Base-by-base conservation (phyloP, 2,329 filamentous ascomycete genomes). In the Fusarium illudens region DNA sequence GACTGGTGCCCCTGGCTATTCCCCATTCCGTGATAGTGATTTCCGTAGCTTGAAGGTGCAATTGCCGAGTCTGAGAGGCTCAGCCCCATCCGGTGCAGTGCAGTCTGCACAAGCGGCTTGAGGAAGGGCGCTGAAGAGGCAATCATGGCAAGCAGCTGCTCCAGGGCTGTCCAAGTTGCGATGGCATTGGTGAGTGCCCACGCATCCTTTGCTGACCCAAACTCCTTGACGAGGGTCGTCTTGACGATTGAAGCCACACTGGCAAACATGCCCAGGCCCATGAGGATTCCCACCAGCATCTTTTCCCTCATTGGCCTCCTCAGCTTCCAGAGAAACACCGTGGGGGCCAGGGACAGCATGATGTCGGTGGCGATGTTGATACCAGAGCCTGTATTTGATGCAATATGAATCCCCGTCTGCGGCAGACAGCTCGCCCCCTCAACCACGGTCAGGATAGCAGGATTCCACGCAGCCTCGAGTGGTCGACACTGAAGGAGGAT, bases 91-190 rank as follows among this genome's bases (percentile, higher is more conserved):
- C 20, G n/a, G 42, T 25, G 42, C 4, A 27, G 42, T 10, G 42
- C 42, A 46, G 36, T 17, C 17, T 39, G 36, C 17, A 39, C 36
- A 19, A 39, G 15, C 36, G 36, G 36, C 36, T 39, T 48, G 1
- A 65, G 36, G 1, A 65, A 65, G 0, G 62, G 61, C 0, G 62
- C 61, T 1, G 61, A 65, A 11, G 62, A 65, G 9, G 55, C 55
- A 13, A 65, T 65, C 61, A 65, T 65, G 36, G 65, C 60, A 12
- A 65, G 62, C 12, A 65, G 60, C 29, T 65, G 55, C 17, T 65
- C 62, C 6, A 65, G 55, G 4, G 61, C 61, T 3, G 63, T 62
- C 62, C 46, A 62, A 3, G 63, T 65, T 2, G 62, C 33, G 8
- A 65, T 65, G 13, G 63, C 44, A 19, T 62, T 65, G n/a, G 46